Conservation (phyloP, 2,329 filamentous ascomycete genomes). For the Alternaria sp. region DNA sequence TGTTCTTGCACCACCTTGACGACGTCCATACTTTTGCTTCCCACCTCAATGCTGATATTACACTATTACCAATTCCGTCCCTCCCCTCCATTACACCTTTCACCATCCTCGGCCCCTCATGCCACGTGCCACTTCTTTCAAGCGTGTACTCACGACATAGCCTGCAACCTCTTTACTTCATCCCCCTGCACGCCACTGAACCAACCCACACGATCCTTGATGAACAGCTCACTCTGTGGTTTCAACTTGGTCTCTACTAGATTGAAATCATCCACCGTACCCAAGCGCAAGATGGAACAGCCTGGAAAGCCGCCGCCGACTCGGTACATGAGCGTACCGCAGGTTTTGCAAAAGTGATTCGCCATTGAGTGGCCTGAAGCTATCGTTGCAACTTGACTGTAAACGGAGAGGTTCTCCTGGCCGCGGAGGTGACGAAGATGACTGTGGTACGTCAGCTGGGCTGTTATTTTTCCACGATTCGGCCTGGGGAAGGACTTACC, state of each 20-base stretch:
- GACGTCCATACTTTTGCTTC: not conserved
- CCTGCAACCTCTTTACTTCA: slow-evolving; percentile 10
- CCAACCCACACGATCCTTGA: slow-evolving; percentile 63
- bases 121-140: no score
- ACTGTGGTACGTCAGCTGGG: not conserved
- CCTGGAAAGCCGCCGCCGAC: slow-evolving; percentile 57
- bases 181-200: slow-evolving; percentile 12
- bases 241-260: slow-evolving; percentile 66
- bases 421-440: slow-evolving; percentile 61
- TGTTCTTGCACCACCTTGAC: not conserved
- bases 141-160: not conserved
- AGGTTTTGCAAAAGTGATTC: slow-evolving; percentile 68
- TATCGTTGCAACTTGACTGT: slow-evolving; percentile 45
- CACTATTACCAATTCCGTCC: not conserved
- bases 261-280: slow-evolving; percentile 69
- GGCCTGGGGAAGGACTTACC: slow-evolving; percentile 26
- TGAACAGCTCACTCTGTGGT: slow-evolving; percentile 63
- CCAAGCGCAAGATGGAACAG: slow-evolving; percentile 62
- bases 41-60: not conserved
- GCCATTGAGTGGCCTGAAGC: slow-evolving; percentile 57
- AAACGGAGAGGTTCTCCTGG: slow-evolving; percentile 58
- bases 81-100: not conserved
- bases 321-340: slow-evolving; percentile 70
- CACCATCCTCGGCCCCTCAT: not conserved
- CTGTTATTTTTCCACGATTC: not conserved